Percentiles rank a stretch among this genome's conserved stretches.
These are phyloP conservation scores for Hymenoscyphus linearis DNA, from an alignment of 2,329 filamentous ascomycete genomes.

Conservation along the genomic window DNA sequence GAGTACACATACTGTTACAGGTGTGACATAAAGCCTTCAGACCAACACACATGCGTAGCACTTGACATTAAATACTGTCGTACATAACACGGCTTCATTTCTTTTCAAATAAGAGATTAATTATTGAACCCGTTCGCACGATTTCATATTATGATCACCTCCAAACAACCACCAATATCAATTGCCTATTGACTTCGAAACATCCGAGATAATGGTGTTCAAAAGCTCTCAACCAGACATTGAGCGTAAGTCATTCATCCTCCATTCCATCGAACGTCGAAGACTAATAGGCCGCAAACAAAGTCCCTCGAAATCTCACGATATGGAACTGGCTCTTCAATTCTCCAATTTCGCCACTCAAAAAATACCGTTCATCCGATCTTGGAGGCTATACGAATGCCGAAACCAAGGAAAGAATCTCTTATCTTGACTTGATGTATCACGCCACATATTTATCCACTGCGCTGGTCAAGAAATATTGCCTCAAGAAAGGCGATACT, in stretches of 20 bases:
- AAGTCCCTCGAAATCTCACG: constrained; percentile 38
- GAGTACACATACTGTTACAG: neutral
- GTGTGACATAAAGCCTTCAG: neutral
- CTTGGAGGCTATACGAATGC: constrained; percentile 47
- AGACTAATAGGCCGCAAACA: neutral
- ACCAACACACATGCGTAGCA: neutral
- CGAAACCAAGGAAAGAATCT: constrained; percentile 51
- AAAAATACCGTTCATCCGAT: constrained; percentile 23
- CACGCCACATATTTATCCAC: constrained; percentile 56
- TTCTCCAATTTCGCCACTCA: constrained; percentile 43
- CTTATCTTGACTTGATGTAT: constrained; percentile 52
- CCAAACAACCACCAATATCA: neutral
- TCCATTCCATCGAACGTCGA: neutral
- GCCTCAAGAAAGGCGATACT: constrained; percentile 48
- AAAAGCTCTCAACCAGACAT: constrained; percentile 26
- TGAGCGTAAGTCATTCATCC: constrained; percentile 12
- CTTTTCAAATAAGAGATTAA: too few species aligned
- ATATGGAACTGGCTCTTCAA: constrained; percentile 60
- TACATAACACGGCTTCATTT: too few species aligned
- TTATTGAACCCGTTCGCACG: neutral
- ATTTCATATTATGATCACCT: neutral
- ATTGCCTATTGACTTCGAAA: neutral
- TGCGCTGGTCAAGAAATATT: constrained; percentile 50
- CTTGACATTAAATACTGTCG: too few species aligned
- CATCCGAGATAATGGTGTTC: constrained; percentile 19